Evolutionary conservation across 2,329 filamentous ascomycete species (phyloP).

Genomic region (Neophaeococcomyces aloes): DNA sequence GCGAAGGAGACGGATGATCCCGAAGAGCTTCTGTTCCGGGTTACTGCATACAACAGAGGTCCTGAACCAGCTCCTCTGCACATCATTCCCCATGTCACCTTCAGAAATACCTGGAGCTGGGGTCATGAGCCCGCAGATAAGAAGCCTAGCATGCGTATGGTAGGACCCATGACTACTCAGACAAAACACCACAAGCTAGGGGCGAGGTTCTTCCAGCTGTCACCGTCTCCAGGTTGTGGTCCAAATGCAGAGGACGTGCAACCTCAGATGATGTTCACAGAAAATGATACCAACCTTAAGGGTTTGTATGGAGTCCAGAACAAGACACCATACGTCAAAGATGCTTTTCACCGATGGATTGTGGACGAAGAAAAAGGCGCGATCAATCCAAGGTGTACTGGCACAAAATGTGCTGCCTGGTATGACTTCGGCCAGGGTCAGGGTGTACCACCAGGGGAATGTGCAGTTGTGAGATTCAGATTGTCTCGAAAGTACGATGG

Average conservation of each 20-base stretch:
- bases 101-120: slow-evolving; percentile 96
- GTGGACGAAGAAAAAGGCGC: slow-evolving; percentile 70
- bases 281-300: slow-evolving; percentile 86
- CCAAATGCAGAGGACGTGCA: slow-evolving; percentile 70
- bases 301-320: slow-evolving; percentile 69
- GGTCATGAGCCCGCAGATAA: slow-evolving; percentile 63
- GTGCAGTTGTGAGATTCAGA: slow-evolving; percentile 87
- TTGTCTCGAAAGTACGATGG: slow-evolving; percentile 64
- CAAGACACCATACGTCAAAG: slow-evolving; percentile 76
- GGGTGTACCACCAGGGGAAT: slow-evolving; percentile 80
- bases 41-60: slow-evolving; percentile 92
- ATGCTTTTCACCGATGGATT: slow-evolving; percentile 84
- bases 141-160: slow-evolving; percentile 66
- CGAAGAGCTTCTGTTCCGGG: slow-evolving; percentile 83
- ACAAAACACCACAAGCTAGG: slow-evolving; percentile 74
- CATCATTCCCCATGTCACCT: slow-evolving; percentile 91
- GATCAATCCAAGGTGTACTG: slow-evolving; percentile 66
- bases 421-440: slow-evolving; percentile 83
- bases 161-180: slow-evolving; percentile 57
- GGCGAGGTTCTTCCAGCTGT: slow-evolving; percentile 71
- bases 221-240: slow-evolving; percentile 79
- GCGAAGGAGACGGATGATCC: slow-evolving; percentile 88
- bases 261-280: slow-evolving; percentile 80
- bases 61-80: slow-evolving; percentile 83
- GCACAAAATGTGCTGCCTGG: slow-evolving; percentile 87